phyloP scores from a whole-genome alignment of 805 yeast species.

The Pichia sporocuriosa region DNA sequence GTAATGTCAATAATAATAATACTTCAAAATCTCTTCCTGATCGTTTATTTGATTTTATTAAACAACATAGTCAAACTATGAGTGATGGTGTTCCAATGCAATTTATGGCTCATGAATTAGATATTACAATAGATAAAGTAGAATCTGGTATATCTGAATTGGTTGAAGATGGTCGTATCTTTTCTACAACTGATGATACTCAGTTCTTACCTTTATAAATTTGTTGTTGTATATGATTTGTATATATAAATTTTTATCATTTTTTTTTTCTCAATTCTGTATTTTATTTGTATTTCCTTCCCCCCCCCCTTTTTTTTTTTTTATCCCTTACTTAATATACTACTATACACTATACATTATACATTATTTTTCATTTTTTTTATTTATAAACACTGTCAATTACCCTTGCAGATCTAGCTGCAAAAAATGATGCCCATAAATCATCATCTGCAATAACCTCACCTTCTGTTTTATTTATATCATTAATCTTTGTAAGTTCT shows the following conservation, averaged over 20 bases:
- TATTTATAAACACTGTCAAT: conserved; percentile 14
- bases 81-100: conserved; percentile 71
- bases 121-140: conserved; percentile 43
- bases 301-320: conserved; percentile 13
- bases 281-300: background rate
- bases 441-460: conserved; percentile 54
- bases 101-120: conserved; percentile 51
- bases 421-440: conserved; percentile 57
- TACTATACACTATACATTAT: conserved; percentile 6
- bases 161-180: conserved; percentile 62
- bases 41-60: conserved; percentile 42
- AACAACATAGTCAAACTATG: conserved; percentile 48
- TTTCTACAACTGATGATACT: conserved; percentile 63
- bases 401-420: conserved; percentile 24
- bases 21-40: conserved; percentile 14
- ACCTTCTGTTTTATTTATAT: conserved; percentile 46
- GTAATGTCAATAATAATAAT: conserved; percentile 17
- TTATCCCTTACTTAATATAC: conserved; percentile 14
- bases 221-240: background rate
- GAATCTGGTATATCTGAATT: conserved; percentile 44
- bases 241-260: background rate
- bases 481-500: conserved; percentile 47
- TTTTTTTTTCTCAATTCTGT: too few species aligned
- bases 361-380: too few species aligned
- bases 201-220: conserved; percentile 46